A percentile compares a stretch with the other conserved stretches of the same genome.
Conservation (phyloP, 352 stramenopile genomes). For the Thalassiosira livingstoniorum region DNA sequence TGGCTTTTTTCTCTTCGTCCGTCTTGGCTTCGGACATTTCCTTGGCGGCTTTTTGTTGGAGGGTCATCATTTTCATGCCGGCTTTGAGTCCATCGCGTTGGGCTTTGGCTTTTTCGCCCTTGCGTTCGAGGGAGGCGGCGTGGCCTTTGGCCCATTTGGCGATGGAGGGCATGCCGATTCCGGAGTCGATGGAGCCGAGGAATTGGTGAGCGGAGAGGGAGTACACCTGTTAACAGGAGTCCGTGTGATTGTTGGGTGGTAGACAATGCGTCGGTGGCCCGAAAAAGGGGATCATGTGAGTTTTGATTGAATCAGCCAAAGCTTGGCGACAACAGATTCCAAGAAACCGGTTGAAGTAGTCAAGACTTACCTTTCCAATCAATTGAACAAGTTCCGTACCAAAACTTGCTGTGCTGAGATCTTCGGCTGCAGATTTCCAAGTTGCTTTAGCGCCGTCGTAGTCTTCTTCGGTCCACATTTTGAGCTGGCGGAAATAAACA, state of each 20-base stretch:
- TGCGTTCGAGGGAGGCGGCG: conserved; percentile 60
- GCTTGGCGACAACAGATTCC: too few species aligned
- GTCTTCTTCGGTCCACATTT: conserved; percentile 56
- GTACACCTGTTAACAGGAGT: conserved; percentile 53
- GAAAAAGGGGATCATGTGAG: too few species aligned
- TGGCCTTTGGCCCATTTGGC: conserved; percentile 70
- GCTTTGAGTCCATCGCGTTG: conserved; percentile 66
- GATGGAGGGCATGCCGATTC: conserved; percentile 76
- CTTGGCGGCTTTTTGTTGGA: conserved; percentile 64
- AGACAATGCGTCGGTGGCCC: too few species aligned
- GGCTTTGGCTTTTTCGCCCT: conserved; percentile 59
- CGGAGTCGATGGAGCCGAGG: conserved; percentile 70
- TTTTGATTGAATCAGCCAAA: too few species aligned
- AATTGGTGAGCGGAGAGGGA: conserved; percentile 69
- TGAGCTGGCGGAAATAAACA: conserved; percentile 11
- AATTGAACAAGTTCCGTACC: conserved; percentile 70
- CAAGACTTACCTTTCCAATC: conserved; percentile 59
- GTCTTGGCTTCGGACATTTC: conserved; percentile 68
- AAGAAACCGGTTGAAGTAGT: too few species aligned
- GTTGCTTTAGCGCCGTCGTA: conserved; percentile 62
- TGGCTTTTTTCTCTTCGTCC: conserved; percentile 69
- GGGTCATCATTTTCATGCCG: conserved; percentile 69
- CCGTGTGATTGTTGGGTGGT: too few species aligned
- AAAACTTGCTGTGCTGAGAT: conserved; percentile 71
- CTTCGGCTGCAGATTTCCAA: conserved; percentile 59